Evolutionary conservation across 1,284 basidiomycete genomes (phyloP), one percentile per base, ranked within the genome.

Genomic region (Cryptococcus depauperatus): DNA sequence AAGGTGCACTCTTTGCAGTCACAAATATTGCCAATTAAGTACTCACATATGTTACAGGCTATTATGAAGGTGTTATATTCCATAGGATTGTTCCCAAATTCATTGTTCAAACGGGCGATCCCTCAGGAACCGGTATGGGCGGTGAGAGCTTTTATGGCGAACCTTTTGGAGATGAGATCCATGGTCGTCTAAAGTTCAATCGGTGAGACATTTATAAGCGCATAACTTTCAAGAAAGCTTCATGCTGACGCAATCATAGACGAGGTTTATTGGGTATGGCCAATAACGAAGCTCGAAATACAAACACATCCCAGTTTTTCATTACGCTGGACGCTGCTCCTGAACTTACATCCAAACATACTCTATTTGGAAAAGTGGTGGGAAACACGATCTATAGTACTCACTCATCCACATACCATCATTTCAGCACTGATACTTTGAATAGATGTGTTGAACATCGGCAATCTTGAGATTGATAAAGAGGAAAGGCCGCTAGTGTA

Each of bases 251-350:
- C 18, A 33, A 14, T 9, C 14, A 5, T 80, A 93, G 70, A 54
- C 82, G 93, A 48, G 95, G 93, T 0, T 67, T 98, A 5, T 81
- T 98, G 1, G 95, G 79, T 0, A 93, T 95, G 87, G 93, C 93
- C 2, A 96, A 95, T 62, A 83, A 81, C 47, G 87, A 88, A 13
- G 76, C 76, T 37, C 84, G 86, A 66, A 77, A 89, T 62, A 81
- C 85, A 10, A 91, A 91, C 56, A 85, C 85, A 46, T 86, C 83
- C 0, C 87, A 91, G 61, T 95, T 92, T 73, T 84, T 95, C 65
- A 84, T 93, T 43, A 93, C 90, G 0, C 78, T 93, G 0, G 88
- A 91, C 61, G 77, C 84, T 19, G 85, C 89, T 5, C 87, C 91
- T 48, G 88, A 90, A 67, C 71, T 93, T 9, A 84, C 90, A 48